Percentiles rank a stretch among this genome's conserved stretches.
Evolutionary conservation across 139 green algal genomes (phyloP).

Genomic region (Mesotaenium endlicherianum): DNA sequence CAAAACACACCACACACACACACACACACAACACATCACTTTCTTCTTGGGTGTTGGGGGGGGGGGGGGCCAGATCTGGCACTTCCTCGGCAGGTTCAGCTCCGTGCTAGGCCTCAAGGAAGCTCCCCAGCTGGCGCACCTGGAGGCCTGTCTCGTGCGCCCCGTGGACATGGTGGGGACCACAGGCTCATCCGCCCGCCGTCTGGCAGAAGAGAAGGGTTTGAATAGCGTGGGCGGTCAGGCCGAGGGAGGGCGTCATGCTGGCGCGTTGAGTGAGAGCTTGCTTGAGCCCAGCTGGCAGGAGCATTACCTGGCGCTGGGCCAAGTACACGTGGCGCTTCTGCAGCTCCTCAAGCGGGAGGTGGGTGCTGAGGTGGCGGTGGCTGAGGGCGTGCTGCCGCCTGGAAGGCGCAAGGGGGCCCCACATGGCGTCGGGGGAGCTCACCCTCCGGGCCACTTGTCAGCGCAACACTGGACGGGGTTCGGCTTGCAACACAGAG

Average conservation of each 20-base stretch:
- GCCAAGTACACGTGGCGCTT: slow-evolving; percentile 11
- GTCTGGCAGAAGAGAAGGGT: too few relatives aligned
- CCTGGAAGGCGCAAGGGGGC: neutral
- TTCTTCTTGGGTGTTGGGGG: neutral
- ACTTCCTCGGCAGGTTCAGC: slow-evolving; percentile 8
- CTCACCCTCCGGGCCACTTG: neutral
- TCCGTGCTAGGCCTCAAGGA: neutral
- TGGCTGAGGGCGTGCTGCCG: neutral
- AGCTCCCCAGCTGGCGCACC: neutral
- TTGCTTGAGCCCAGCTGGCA: too few relatives aligned
- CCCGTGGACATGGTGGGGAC: too few relatives aligned
- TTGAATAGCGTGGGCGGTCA: too few relatives aligned
- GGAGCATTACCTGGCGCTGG: slow-evolving; percentile 11
- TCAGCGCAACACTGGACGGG: neutral
- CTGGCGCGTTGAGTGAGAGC: too few relatives aligned
- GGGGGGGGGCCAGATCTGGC: neutral
- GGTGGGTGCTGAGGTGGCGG: neutral
- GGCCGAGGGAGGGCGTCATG: too few relatives aligned
- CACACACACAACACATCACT: too few relatives aligned
- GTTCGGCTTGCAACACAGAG: neutral
- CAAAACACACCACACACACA: too few relatives aligned
- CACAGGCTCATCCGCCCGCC: too few relatives aligned
- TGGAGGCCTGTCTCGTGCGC: neutral
- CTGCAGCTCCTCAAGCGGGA: slow-evolving; percentile 7
- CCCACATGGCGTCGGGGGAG: neutral